Base-by-base conservation (phyloP, 2,329 filamentous ascomycete genomes). In the Diplodia corticola region DNA sequence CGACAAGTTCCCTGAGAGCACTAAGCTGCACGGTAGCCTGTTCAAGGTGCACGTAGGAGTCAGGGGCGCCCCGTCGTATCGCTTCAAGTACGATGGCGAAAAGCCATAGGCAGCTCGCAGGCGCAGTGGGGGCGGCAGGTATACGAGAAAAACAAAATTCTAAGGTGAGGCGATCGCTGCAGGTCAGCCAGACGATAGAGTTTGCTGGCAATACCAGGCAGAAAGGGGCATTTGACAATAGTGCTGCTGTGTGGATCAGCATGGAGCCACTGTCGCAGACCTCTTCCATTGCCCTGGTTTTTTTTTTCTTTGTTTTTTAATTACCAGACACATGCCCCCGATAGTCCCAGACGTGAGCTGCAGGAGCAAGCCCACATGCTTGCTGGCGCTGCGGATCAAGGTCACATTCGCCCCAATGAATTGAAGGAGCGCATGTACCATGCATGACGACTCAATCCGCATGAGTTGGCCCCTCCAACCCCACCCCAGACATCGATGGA, bases 41-140 rank as follows among this genome's bases (percentile, higher is more conserved):
- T 96, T 92, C 79, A 87, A 84, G 76, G 85, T 94, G 57, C 50
- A 95, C 74, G 91, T 96, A 68, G 91, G 91, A 2, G 85, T 90
- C 2, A 81, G 78, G 71, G 91, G 92, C 1, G 48, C 77, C 68
- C 77, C 75, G 74, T 73, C 57, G 24, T 54, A 66, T n/a, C 55
- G 70, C 66, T 77, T 75, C 69, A 75, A 72, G 65, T 79, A 73
- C 22, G 15, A 26, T 54, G 64, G 64, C n/a, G 64, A 66, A 30
- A 53, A 35, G 64, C 33, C 53, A 7, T 65, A 46, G 49, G 12
- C 9, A 26, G 63, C 26, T 53, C 13, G n/a, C 40, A 48, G 60
- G 28, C 33, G 35, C 17, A 51, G 61, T 64, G 61, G 61, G 61
- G 61, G 26, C 59, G 28, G 33, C 9, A 35, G 10, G 20, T 48